Conservation (phyloP, 1,284 basidiomycete species). For the Acaromyces ingoldii region DNA sequence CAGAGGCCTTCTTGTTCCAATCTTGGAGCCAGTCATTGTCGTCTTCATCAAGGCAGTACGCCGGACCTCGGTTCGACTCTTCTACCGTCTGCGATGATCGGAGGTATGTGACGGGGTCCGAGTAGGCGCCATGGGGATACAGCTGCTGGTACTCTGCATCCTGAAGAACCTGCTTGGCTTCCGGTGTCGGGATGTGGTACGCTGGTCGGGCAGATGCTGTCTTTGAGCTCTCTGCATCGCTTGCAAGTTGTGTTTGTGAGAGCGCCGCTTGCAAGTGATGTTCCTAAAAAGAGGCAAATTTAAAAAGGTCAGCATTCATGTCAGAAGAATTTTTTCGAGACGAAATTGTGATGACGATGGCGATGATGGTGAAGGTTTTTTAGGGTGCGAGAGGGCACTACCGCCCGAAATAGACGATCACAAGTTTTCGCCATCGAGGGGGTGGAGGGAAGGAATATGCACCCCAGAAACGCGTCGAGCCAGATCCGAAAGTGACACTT, state of each 20-base stretch:
- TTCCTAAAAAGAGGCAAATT: conserved; percentile 16
- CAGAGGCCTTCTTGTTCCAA: conserved; percentile 81
- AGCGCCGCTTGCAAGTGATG: conserved; percentile 50
- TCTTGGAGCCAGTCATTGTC: conserved; percentile 90
- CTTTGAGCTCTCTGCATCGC: conserved; percentile 19
- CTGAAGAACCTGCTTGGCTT: conserved; percentile 35
- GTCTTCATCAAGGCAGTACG: conserved; percentile 92
- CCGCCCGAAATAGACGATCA: background rate
- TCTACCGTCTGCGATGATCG: conserved; percentile 84
- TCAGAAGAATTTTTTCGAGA: background rate
- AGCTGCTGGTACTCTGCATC: conserved; percentile 31
- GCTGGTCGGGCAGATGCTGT: conserved; percentile 22
- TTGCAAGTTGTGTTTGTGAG: conserved; percentile 46
- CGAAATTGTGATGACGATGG: conserved; percentile 69
- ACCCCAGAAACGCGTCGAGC: too few relatives aligned
- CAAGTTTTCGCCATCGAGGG: too few relatives aligned
- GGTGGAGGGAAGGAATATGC: too few relatives aligned
- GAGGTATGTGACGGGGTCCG: conserved; percentile 63
- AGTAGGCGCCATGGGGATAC: conserved; percentile 44
- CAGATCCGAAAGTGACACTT: conserved; percentile 2
- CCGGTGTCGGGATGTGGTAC: conserved; percentile 50
- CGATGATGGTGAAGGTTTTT: conserved; percentile 47
- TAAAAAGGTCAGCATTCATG: background rate
- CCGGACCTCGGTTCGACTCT: conserved; percentile 64
- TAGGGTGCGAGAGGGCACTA: background rate